Evolutionary conservation across 805 yeast genomes (phyloP).

Genomic region (Vanderwaltozyma verrucispora): DNA sequence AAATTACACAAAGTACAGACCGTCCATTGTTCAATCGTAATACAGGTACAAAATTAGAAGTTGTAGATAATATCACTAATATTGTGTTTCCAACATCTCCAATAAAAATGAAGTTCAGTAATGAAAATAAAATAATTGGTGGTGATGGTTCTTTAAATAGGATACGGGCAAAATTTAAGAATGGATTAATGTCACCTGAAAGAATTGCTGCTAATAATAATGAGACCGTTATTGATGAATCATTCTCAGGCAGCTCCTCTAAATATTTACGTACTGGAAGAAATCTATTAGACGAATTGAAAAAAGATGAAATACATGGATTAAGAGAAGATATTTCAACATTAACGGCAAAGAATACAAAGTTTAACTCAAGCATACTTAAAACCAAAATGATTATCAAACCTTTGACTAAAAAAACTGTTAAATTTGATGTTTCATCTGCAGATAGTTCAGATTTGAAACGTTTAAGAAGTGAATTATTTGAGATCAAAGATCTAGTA

Average conservation of each 20-base stretch:
- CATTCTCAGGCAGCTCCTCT: no score
- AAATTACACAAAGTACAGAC: slow-evolving; percentile 24
- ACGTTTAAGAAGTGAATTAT: slow-evolving; percentile 1
- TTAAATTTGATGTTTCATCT: slow-evolving; percentile 18
- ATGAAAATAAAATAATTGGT: slow-evolving; percentile 20
- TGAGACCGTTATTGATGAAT: no score
- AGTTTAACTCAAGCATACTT: background rate
- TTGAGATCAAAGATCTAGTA: background rate
- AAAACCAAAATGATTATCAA: slow-evolving; percentile 2
- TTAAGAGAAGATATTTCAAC: background rate
- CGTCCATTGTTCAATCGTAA: slow-evolving; percentile 9
- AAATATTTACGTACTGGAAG: no score
- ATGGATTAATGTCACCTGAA: slow-evolving; percentile 19
- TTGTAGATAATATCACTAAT: slow-evolving; percentile 12
- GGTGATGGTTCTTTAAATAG: slow-evolving; percentile 24
- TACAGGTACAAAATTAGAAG: slow-evolving; percentile 5
- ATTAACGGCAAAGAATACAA: background rate
- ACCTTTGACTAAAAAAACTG: slow-evolving; percentile 13
- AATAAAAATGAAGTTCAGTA: slow-evolving; percentile 19
- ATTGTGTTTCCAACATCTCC: slow-evolving; percentile 24
- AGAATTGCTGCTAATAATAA: background rate
- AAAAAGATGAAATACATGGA: background rate
- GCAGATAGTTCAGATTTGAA: background rate
- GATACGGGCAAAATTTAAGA: slow-evolving; percentile 21
- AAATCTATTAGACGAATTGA: background rate